Evolutionary conservation across 345 rosid genomes (phyloP), one percentile per base, ranked within the genome.

Genomic region (Sonneratia alba): DNA sequence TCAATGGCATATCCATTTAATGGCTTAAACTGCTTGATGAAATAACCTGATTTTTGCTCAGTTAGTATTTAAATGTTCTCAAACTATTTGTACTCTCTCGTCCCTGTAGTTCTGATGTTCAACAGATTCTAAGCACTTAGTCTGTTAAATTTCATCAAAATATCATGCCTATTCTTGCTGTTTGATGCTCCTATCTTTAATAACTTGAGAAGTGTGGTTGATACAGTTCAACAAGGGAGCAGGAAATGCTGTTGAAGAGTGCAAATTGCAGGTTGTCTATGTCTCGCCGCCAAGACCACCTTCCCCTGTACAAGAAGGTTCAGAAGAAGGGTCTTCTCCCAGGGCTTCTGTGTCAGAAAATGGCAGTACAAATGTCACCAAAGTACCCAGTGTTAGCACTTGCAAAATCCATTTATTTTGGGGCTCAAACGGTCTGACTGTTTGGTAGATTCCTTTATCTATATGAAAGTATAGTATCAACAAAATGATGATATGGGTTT

Each of bases 181-280:
- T 16, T 18, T 19, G 57, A 40, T 22, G 22, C 37, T 36, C 32
- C 45, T 32, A n/a, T 68, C 36, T 45, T 57, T 51, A 63, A 68
- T 48, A 43, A 66, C 47, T 72, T 67, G 48, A 65, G 72, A 15
- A 67, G 77, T 73, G 36, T 73, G 68, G 59, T 72, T 45, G 36
- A 47, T 75, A 53, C 80, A 94, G 98, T 94, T 94, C 71, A 89
- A 77, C 65, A 94, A 90, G 82, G 96, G 87, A 55, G 81, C 80
- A 78, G 91, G 88, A 73, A 91, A 79, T 79, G 66, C 78, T 32
- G 76, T 94, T 69, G 86, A 91, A 78, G 98, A 94, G 74, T 81
- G 85, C 81, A 90, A 88, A 84, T 96, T 94, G 36, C 88, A 84
- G 80, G 98, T 91, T 79, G 75, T 86, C 1, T 91, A 91, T 73